These are phyloP conservation scores for Prunus mongolica DNA, from an alignment of 306 rosid genomes.

Conservation along the genomic window DNA sequence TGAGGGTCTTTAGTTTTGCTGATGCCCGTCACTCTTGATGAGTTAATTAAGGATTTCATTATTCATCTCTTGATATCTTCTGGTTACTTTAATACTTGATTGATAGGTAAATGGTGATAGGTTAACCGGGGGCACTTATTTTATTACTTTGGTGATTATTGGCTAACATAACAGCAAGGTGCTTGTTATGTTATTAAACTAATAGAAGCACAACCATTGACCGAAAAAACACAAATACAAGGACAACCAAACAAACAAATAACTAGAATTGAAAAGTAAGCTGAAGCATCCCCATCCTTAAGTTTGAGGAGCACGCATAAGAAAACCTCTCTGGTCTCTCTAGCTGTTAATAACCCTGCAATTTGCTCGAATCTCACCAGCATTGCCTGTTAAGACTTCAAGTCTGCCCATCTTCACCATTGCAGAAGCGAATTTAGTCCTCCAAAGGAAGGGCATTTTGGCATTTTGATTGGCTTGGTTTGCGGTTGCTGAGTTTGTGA, in stretches of 20 bases:
- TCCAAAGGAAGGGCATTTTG: slow-evolving; percentile 37
- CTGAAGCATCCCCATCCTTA: neutral
- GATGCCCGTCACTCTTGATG: neutral
- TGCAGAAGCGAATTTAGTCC: slow-evolving; percentile 44
- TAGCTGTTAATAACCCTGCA: slow-evolving; percentile 47
- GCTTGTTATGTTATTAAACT: neutral
- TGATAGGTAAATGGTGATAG: too few species aligned
- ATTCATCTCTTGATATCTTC: neutral
- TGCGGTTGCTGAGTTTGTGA: slow-evolving; percentile 38
- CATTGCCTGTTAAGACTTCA: slow-evolving; percentile 43
- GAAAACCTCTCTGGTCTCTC: neutral
- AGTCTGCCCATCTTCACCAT: slow-evolving; percentile 74
- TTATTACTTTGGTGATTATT: neutral
- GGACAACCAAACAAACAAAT: neutral
- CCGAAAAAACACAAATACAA: too few species aligned
- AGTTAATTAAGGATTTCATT: neutral
- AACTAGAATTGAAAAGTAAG: neutral
- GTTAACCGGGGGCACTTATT: neutral
- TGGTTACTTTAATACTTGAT: too few species aligned
- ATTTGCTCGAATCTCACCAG: slow-evolving; percentile 55
- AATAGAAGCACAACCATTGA: neutral
- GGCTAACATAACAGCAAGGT: neutral
- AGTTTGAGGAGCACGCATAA: neutral
- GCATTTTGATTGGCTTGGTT: slow-evolving; percentile 48
- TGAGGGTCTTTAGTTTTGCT: slow-evolving; percentile 3